Base-by-base conservation (phyloP, 768 basidiomycete genomes). In the Crucibulum laeve region DNA sequence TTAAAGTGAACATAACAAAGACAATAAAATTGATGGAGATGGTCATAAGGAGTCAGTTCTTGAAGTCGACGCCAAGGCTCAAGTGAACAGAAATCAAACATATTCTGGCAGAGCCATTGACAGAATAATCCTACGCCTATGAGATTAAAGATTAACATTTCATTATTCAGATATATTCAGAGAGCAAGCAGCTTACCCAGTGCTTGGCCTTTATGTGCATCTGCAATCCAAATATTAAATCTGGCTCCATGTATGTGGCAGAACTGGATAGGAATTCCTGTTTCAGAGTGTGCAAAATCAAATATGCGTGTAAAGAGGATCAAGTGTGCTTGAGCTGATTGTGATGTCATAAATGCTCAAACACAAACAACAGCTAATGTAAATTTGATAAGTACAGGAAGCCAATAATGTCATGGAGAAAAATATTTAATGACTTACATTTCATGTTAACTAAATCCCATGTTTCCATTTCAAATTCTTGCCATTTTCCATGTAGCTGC, bases 161-260 rank as follows among this genome's bases (percentile, higher is more conserved):
- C 19, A 21, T n/a, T 15, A 23, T 17, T 15, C 3, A 26, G 2
- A 42, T 42, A 15, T 14, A 19, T 13, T 14, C 21, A 30, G 19
- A 13, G 36, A 38, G 11, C 11, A 2, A 38, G 30, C 30, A 3
- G 30, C n/a, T 13, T n/a, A 45, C 61, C 53, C 1, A 51, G 40
- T 1, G 54, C 58, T 35, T 60, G 53, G 1, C 58, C 56, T 40
- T 54, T 58, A 38, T 61, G 56, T 2, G 49, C 47, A 40, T 61
- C 61, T 1, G 56, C 57, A 18, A 54, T 48, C 34, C 53, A 53
- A 0, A 49, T 36, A 5, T 51, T 40, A 18, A 56, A 49, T 1
- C 58, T 57, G 13, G 25, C 19, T 0, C 59, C 56, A 25, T 57
- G 53, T 22, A 60, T 62, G 28, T 62, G 52, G 0, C 46, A 40